Conservation (phyloP, 1,139 yeast species). For the Suhomyces chickasaworum region DNA sequence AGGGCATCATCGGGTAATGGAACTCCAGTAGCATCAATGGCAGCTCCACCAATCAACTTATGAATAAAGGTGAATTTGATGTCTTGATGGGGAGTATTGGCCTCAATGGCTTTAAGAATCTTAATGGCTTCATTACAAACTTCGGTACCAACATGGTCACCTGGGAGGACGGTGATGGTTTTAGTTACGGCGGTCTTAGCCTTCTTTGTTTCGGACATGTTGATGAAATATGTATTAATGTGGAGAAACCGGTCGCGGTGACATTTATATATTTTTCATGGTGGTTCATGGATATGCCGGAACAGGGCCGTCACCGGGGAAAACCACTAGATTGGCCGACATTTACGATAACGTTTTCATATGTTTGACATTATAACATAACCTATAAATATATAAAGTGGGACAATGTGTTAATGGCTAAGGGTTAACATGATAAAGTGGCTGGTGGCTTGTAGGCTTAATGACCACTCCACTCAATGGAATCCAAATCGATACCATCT, state of each 20-base stretch:
- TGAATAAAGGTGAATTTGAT: constrained; percentile 73
- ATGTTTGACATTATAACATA: constrained; percentile 1
- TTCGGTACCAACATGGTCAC: constrained; percentile 96
- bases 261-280: constrained; percentile 5
- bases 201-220: constrained; percentile 11
- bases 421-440: no score
- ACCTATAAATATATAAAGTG: constrained; percentile 1
- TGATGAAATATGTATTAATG: neutral
- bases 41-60: constrained; percentile 96
- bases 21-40: constrained; percentile 92
- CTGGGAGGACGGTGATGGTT: constrained; percentile 85
- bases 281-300: no score
- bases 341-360: no score
- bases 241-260: neutral
- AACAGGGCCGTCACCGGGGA: constrained; percentile 4
- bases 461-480: constrained; percentile 98
- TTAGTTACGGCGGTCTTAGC: constrained; percentile 38
- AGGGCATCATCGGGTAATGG: constrained; percentile 90
- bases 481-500: constrained; percentile 91
- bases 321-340: no score
- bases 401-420: neutral
- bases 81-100: constrained; percentile 53
- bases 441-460: constrained; percentile 27
- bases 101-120: constrained; percentile 77
- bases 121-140: constrained; percentile 88